Conservation (phyloP, 257 asterid species). For the Gynochthodes officinalis region DNA sequence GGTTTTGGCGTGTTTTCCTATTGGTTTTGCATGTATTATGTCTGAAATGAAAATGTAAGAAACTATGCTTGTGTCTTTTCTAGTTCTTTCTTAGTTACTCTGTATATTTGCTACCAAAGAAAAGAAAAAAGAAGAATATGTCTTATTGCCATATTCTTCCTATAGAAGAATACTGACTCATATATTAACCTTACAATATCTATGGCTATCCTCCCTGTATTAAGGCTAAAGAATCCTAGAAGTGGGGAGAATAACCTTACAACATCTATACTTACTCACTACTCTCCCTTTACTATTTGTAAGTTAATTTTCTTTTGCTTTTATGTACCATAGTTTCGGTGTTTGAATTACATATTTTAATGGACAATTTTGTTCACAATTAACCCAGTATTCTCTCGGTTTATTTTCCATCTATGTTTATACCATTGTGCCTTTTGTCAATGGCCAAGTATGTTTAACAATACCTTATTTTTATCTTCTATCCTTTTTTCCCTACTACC, state of each 20-base stretch:
- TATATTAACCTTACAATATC: no score
- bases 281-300: not conserved
- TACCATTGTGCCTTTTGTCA: slow-evolving; percentile 85
- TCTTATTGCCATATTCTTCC: no score
- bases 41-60: no score
- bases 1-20: no score
- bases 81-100: no score
- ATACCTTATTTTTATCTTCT: not conserved
- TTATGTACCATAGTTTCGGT: not conserved
- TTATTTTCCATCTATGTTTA: not conserved
- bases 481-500: not conserved
- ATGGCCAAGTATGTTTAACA: slow-evolving; percentile 77
- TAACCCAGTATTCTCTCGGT: not conserved
- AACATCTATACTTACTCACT: not conserved
- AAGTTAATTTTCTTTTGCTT: not conserved
- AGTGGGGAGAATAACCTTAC: not conserved
- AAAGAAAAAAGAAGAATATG: no score
- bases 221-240: not conserved
- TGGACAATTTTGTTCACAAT: not conserved
- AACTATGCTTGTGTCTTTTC: no score
- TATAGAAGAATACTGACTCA: no score
- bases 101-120: no score
- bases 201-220: no score
- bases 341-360: no score
- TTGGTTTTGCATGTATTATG: no score